phyloP scores from a whole-genome alignment of 768 basidiomycete species.

The Podaxis rugospora region DNA sequence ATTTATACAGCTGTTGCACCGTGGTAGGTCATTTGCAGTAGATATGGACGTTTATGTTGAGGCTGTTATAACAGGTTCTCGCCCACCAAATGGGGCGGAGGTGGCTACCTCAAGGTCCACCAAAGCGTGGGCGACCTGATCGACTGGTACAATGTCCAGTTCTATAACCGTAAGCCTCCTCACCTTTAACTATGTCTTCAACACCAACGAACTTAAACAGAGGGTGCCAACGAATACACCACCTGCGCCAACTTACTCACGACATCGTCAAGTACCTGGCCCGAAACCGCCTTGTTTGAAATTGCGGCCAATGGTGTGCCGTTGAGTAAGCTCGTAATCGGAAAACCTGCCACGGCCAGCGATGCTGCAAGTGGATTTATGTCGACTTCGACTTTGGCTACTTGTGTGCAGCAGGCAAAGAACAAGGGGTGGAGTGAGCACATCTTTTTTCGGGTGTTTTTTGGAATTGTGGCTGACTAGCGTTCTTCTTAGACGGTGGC shows the following conservation, averaged over 20 bases:
- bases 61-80: constrained; percentile 32
- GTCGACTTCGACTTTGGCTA: constrained; percentile 46
- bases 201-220: constrained; percentile 25
- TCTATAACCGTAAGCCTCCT: constrained; percentile 38
- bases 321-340: constrained; percentile 66
- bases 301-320: constrained; percentile 55
- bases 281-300: constrained; percentile 55
- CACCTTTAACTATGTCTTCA: neutral
- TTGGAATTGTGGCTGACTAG: neutral
- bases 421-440: constrained; percentile 65
- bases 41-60: neutral
- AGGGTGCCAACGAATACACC: constrained; percentile 60
- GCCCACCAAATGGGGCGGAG: constrained; percentile 35
- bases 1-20: constrained; percentile 42
- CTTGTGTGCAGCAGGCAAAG: constrained; percentile 58
- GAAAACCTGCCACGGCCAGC: constrained; percentile 54
- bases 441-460: neutral
- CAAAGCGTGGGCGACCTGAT: constrained; percentile 49
- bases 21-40: constrained; percentile 32
- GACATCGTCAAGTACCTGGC: constrained; percentile 56
- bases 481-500: constrained; percentile 24
- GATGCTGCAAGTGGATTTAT: constrained; percentile 65
- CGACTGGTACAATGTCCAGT: constrained; percentile 58
- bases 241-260: constrained; percentile 57
- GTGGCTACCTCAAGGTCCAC: constrained; percentile 56